Base-by-base conservation (phyloP, 208 protist genomes). In the Acanthamoeba castellanii region DNA sequence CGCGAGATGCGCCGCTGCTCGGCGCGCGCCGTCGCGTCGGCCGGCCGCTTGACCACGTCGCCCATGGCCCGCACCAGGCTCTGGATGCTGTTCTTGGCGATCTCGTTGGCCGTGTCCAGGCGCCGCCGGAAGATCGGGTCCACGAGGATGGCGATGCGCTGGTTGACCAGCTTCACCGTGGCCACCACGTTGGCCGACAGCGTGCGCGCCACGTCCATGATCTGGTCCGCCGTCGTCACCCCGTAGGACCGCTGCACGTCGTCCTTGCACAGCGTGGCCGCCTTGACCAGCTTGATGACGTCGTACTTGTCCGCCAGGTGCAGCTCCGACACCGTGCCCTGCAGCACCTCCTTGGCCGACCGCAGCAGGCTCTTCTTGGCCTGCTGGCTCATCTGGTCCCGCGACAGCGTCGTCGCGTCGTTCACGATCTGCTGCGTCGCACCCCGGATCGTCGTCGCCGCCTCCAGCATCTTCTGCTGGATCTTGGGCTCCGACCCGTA, bases 231-330 rank as follows among this genome's bases (percentile, higher is more conserved):
- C 45, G 88, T 47, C 20, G 3, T 78, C 70, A 78, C 70, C 3
- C 47, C 78, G 42, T 52, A 34, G 9, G 88, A 93, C 1, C 59
- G 59, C 27, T 70, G 61, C 59, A 93, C 88, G 37, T 93, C 88
- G 25, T 93, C 88, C 47, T 93, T 93, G 88, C 88, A 93, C 20
- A 70, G 68, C 20, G n/a, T 45, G 61, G 88, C 88, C 11, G 88
- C 88, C 45, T 93, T 93, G n/a, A 93, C 64, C n/a, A 93, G 88
- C 45, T 93, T 93, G 37, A 93, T 93, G 20, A 93, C 88, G 68
- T 93, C 88, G 45, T 93, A 93, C 68, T 93, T 93, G 88, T 93
- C 88, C n/a, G 88, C 88, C 52, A 93, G 59, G 64, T 93, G 88
- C 22, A 93, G 64, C 68, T 93, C 88, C 20, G 61, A 25, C n/a